These are phyloP conservation scores for Verticillium klebahnii DNA, from an alignment of 2,329 filamentous ascomycete species.

Conservation along the genomic window DNA sequence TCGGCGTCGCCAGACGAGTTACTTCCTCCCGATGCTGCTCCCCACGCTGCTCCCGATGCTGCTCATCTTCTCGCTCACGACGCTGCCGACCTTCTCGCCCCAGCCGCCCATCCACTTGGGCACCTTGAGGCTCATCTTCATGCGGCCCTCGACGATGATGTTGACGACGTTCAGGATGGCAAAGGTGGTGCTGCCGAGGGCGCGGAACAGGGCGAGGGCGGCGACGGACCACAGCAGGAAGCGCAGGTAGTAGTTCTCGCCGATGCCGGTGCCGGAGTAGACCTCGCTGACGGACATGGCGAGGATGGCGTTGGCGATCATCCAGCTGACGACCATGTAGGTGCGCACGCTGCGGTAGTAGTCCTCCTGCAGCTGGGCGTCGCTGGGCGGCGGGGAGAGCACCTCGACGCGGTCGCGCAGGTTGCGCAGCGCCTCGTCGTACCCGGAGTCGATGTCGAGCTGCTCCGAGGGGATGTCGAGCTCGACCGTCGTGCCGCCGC, in stretches of 20 bases:
- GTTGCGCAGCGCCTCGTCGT: conserved; percentile 94
- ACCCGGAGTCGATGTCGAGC: conserved; percentile 95
- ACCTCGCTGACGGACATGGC: conserved; percentile 91
- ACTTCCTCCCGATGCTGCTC: conserved; percentile 13
- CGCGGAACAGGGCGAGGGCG: conserved; percentile 79
- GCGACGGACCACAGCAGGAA: conserved; percentile 95
- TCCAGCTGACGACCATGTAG: conserved; percentile 96
- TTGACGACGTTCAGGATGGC: conserved; percentile 80
- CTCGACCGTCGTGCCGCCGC: conserved; percentile 69
- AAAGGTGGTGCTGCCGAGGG: conserved; percentile 76
- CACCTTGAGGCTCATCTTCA: conserved; percentile 54
- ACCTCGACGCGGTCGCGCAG: conserved; percentile 91
- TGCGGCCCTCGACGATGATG: conserved; percentile 78
- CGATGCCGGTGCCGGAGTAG: conserved; percentile 67
- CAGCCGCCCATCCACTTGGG: conserved; percentile 45
- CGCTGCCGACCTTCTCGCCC: conserved; percentile 34
- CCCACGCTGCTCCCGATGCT: conserved; percentile 41
- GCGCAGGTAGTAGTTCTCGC: conserved; percentile 82
- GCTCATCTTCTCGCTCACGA: conserved; percentile 43
- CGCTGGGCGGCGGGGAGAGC: conserved; percentile 52
- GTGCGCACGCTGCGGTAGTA: conserved; percentile 97
- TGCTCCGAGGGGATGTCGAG: conserved; percentile 98
- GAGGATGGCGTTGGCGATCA: conserved; percentile 85
- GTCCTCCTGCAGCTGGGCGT: conserved; percentile 89
- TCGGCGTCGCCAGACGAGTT: neutral